Evolutionary conservation across 1,284 basidiomycete species (phyloP).

Genomic region (Irpex lacteus): DNA sequence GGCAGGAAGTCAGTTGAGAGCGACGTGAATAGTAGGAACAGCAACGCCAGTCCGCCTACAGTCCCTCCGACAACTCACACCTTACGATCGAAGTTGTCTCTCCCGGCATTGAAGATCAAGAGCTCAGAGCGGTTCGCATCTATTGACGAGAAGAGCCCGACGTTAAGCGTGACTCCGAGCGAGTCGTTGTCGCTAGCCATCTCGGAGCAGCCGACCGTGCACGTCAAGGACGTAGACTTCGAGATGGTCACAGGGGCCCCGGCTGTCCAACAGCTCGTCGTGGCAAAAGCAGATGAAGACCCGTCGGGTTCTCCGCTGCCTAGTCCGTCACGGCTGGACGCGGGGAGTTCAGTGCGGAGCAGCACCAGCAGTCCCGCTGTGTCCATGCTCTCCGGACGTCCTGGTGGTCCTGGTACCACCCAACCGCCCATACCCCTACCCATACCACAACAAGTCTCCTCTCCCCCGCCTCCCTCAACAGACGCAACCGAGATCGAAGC

Average conservation of each 20-base stretch:
- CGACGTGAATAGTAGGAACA: slow-evolving; percentile 18
- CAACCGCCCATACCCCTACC: not conserved
- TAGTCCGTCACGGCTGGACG: slow-evolving; percentile 31
- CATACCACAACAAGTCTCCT: not conserved
- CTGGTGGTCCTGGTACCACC: not conserved
- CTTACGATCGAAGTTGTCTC: slow-evolving; percentile 53
- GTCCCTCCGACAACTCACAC: slow-evolving; percentile 18
- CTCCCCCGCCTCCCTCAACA: not conserved
- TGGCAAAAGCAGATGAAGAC: slow-evolving; percentile 54
- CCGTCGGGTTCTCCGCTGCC: slow-evolving; percentile 35
- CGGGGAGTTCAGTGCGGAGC: slow-evolving; percentile 35
- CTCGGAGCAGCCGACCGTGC: slow-evolving; percentile 47
- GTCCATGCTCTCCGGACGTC: slow-evolving; percentile 36
- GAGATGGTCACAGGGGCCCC: slow-evolving; percentile 65
- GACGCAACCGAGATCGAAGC: slow-evolving; percentile 48
- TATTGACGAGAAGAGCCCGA: slow-evolving; percentile 22
- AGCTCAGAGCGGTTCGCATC: not conserved
- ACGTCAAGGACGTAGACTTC: slow-evolving; percentile 78
- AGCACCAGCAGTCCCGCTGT: slow-evolving; percentile 50
- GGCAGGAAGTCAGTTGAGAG: slow-evolving; percentile 22
- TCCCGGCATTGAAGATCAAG: slow-evolving; percentile 43
- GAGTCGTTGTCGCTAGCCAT: slow-evolving; percentile 18
- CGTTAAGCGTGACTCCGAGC: slow-evolving; percentile 37
- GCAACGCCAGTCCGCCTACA: not conserved
- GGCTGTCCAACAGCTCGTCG: slow-evolving; percentile 32